Evolutionary conservation across 768 basidiomycete genomes (phyloP).

Genomic region (Rhodotorula babjevae): DNA sequence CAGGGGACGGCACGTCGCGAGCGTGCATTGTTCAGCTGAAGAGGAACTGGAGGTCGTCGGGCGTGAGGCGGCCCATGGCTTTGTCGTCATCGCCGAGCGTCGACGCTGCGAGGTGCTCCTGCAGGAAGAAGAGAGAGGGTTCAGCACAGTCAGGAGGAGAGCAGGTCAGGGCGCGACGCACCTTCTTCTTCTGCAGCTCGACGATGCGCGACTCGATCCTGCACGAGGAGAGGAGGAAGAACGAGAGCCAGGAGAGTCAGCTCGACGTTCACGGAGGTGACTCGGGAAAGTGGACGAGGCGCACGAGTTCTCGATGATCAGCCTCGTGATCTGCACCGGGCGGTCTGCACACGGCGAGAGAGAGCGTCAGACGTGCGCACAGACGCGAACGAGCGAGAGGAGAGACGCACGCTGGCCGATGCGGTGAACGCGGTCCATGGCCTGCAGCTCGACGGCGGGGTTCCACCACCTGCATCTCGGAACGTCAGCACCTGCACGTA

Average conservation of each 20-base stretch:
- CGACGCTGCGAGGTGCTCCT: constrained; percentile 33
- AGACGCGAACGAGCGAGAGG: neutral
- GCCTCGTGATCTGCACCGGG: constrained; percentile 86
- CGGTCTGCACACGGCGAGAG: constrained; percentile 56
- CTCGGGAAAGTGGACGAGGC: neutral
- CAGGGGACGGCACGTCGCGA: too few relatives aligned
- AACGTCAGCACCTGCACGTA: too few relatives aligned
- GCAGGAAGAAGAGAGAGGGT: neutral
- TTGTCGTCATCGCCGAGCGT: constrained; percentile 47
- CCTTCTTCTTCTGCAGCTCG: constrained; percentile 79
- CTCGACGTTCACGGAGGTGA: too few relatives aligned
- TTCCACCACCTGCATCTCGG: constrained; percentile 71
- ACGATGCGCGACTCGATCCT: constrained; percentile 87
- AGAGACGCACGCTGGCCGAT: constrained; percentile 32
- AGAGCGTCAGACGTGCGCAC: neutral
- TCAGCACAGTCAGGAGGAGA: neutral
- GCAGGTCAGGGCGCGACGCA: neutral
- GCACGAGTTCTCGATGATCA: constrained; percentile 78
- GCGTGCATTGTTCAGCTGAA: neutral
- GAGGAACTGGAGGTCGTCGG: neutral
- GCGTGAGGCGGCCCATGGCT: constrained; percentile 71
- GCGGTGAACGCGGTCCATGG: constrained; percentile 40
- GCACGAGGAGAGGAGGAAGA: constrained; percentile 39
- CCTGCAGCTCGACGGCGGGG: constrained; percentile 63
- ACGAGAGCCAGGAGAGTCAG: neutral